These are phyloP conservation scores for Cicer cuneatum DNA, from an alignment of 306 rosid genomes.

Conservation along the genomic window DNA sequence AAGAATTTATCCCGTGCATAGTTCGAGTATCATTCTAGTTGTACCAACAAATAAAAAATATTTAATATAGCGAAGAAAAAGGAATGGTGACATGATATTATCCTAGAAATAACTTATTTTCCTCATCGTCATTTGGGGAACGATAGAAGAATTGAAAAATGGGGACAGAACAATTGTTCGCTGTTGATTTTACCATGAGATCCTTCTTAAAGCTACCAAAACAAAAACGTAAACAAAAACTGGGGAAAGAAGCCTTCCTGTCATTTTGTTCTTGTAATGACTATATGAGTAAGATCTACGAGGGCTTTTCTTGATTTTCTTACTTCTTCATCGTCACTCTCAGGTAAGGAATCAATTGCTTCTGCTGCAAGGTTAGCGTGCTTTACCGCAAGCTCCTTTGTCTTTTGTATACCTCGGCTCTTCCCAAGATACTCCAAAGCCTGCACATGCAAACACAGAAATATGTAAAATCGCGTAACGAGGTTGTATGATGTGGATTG, in stretches of 20 bases:
- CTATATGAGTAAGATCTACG: conserved; percentile 79
- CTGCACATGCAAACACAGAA: conserved; percentile 50
- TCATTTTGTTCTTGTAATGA: conserved; percentile 84
- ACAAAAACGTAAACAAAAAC: not conserved
- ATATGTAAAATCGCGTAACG: not conserved
- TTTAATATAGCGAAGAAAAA: conserved; percentile 33
- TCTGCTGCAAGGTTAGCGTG: conserved; percentile 89
- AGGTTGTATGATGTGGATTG: conserved; percentile 17
- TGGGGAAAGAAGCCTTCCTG: not conserved
- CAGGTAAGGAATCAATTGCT: conserved; percentile 86
- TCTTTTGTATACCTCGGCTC: conserved; percentile 83
- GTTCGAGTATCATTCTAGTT: not conserved
- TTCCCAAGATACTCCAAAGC: conserved; percentile 88
- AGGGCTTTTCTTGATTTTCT: conserved; percentile 85
- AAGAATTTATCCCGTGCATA: not conserved
- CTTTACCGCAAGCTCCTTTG: conserved; percentile 80
- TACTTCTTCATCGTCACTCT: conserved; percentile 72
- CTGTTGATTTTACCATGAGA: conserved; percentile 26
- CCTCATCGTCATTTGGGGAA: conserved; percentile 33
- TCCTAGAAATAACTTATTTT: conserved; percentile 42
- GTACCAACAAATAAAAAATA: not conserved
- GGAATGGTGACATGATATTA: conserved; percentile 6
- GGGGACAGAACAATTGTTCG: conserved; percentile 18
- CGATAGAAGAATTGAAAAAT: conserved; percentile 29
- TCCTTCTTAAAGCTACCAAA: conserved; percentile 31